These are phyloP conservation scores for Scheffersomyces spartinae DNA, from an alignment of 805 yeast species.

Conservation along the genomic window DNA sequence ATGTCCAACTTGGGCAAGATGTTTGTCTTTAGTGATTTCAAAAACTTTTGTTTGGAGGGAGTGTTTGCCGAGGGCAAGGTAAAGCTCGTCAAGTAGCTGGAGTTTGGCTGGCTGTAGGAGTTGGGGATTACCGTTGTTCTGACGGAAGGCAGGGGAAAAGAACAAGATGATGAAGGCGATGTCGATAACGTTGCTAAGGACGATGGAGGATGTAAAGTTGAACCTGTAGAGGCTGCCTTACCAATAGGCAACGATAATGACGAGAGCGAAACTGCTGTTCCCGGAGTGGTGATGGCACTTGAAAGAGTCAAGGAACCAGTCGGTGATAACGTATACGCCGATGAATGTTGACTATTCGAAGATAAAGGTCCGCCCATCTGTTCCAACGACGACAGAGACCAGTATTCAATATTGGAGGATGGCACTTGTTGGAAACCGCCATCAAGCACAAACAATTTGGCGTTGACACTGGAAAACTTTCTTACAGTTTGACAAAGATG, in stretches of 20 bases:
- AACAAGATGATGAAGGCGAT: conserved; percentile 3
- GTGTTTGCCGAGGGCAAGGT: conserved; percentile 30
- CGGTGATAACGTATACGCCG: too few relatives aligned
- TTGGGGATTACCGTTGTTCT: conserved; percentile 2
- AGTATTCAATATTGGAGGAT: background rate
- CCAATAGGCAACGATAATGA: conserved; percentile 4
- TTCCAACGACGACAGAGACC: too few relatives aligned
- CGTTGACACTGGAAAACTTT: conserved; percentile 15
- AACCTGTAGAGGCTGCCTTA: too few relatives aligned
- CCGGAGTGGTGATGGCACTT: conserved; percentile 1
- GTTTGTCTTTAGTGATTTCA: conserved; percentile 24
- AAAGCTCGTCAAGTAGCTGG: conserved; percentile 22
- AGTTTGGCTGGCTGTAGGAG: conserved; percentile 2
- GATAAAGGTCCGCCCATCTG: too few relatives aligned
- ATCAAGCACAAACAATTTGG: background rate
- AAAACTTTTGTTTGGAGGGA: conserved; percentile 21
- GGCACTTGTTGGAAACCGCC: background rate
- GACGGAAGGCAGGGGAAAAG: conserved; percentile 1
- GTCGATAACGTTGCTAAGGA: too few relatives aligned
- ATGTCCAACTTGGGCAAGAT: conserved; percentile 15
- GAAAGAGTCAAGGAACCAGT: conserved; percentile 2
- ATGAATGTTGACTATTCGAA: too few relatives aligned
- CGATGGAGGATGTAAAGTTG: too few relatives aligned
- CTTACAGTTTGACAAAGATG: conserved; percentile 21
- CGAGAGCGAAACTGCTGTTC: conserved; percentile 5